These are phyloP conservation scores for Plasmopara viticola DNA, from an alignment of 352 stramenopile species.

Conservation along the genomic window DNA sequence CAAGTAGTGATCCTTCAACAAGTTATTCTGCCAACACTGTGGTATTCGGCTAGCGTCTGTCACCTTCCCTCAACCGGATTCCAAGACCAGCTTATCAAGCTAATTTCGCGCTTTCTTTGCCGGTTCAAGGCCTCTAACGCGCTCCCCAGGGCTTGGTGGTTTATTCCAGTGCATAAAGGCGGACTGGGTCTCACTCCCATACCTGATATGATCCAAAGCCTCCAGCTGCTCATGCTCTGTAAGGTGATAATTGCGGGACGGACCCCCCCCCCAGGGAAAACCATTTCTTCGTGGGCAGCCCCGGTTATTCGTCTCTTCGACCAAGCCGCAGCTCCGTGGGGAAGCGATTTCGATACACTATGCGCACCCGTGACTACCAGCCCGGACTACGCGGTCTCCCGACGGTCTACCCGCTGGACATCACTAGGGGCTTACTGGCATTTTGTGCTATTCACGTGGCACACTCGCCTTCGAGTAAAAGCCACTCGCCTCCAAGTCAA, in stretches of 20 bases:
- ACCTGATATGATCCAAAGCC: too few relatives aligned
- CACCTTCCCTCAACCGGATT: neutral
- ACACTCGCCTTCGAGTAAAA: neutral
- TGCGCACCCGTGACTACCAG: too few relatives aligned
- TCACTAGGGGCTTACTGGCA: neutral
- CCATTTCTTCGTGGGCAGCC: neutral
- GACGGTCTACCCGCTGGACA: neutral
- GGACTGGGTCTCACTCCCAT: neutral
- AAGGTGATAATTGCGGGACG: neutral
- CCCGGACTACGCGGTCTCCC: too few relatives aligned
- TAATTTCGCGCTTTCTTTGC: neutral
- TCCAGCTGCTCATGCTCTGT: neutral
- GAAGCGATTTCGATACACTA: too few relatives aligned
- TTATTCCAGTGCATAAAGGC: neutral
- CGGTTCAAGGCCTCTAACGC: neutral
- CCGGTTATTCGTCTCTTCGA: conserved; percentile 1
- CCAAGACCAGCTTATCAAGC: neutral
- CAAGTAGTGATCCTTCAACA: too few relatives aligned
- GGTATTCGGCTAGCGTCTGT: too few relatives aligned
- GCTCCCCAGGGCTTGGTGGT: neutral
- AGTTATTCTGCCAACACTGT: too few relatives aligned
- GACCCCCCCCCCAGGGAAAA: too few relatives aligned
- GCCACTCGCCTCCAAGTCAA: neutral
- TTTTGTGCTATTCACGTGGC: neutral
- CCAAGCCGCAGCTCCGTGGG: too few relatives aligned